Evolutionary conservation across 2,329 filamentous ascomycete species (phyloP).

Genomic region (Dactylella cylindrospora): DNA sequence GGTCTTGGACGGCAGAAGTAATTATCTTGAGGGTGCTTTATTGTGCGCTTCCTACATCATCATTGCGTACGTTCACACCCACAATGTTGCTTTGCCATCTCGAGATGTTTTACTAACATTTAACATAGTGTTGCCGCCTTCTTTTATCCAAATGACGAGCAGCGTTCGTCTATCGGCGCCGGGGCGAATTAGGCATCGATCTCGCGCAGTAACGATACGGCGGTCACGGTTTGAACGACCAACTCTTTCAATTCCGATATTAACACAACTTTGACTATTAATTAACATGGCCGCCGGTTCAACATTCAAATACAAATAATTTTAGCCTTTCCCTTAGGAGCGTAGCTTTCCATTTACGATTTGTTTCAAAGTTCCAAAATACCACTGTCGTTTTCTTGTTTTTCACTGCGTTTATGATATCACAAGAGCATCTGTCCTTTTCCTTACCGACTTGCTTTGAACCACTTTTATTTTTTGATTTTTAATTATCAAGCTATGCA

Average conservation of each 20-base stretch:
- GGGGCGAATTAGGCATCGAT: constrained; percentile 35
- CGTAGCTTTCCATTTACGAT: not conserved
- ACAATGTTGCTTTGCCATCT: not conserved
- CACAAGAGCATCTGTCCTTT: too few species aligned
- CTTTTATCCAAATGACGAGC: constrained; percentile 41
- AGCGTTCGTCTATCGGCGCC: constrained; percentile 39
- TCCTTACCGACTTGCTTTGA: too few species aligned
- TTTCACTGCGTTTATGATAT: too few species aligned
- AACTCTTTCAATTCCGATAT: not conserved
- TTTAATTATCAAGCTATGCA: too few species aligned
- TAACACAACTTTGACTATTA: not conserved
- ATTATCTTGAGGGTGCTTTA: constrained; percentile 75
- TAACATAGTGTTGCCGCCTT: constrained; percentile 28
- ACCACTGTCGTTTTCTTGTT: constrained; percentile 28
- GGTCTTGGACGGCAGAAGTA: constrained; percentile 79
- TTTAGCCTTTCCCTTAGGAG: not conserved
- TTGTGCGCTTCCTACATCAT: constrained; percentile 54
- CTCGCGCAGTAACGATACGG: constrained; percentile 10
- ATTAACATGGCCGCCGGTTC: too few species aligned
- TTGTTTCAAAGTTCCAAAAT: constrained; percentile 9
- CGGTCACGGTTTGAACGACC: not conserved
- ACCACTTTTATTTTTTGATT: too few species aligned
- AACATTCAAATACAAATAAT: not conserved
- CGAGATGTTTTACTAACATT: not conserved
- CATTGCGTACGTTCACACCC: constrained; percentile 39